phyloP scores from a whole-genome alignment of 2,329 filamentous ascomycete species.

The Epichloe festucae region DNA sequence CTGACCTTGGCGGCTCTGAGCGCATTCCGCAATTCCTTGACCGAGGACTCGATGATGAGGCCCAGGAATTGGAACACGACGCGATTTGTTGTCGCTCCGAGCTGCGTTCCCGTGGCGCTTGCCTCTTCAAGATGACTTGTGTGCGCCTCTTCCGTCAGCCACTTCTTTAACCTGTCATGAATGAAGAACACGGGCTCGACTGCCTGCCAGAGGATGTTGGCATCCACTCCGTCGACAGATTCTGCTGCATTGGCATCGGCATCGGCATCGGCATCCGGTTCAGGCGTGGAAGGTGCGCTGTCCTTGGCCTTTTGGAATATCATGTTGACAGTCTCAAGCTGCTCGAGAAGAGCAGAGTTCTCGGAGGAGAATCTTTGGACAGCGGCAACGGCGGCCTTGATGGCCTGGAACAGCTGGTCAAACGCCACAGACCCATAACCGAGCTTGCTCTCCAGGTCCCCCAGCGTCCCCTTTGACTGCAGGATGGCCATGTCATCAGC shows the following conservation, averaged over 20 bases:
- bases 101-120: constrained; percentile 10
- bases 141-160: constrained; percentile 58
- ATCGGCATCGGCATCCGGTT: constrained; percentile 6
- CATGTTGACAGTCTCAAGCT: constrained; percentile 14
- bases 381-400: constrained; percentile 14
- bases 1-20: constrained; percentile 35
- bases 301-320: constrained; percentile 16
- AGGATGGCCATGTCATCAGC: constrained; percentile 31
- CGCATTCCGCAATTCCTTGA: constrained; percentile 65
- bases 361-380: constrained; percentile 13
- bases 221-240: constrained; percentile 7
- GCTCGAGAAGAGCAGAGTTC: constrained; percentile 12
- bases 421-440: constrained; percentile 35
- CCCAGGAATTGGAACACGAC: constrained; percentile 79
- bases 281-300: constrained; percentile 5
- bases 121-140: constrained; percentile 9
- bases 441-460: constrained; percentile 61
- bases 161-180: constrained; percentile 21
- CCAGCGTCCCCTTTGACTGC: constrained; percentile 46
- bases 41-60: constrained; percentile 78
- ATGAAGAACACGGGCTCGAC: constrained; percentile 68
- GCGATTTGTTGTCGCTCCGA: constrained; percentile 67
- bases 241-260: not conserved
- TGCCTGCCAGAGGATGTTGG: constrained; percentile 57
- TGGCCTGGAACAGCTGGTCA: constrained; percentile 18